phyloP scores from a whole-genome alignment of 1,284 basidiomycete species.

The Butyriboletus appendiculatus region DNA sequence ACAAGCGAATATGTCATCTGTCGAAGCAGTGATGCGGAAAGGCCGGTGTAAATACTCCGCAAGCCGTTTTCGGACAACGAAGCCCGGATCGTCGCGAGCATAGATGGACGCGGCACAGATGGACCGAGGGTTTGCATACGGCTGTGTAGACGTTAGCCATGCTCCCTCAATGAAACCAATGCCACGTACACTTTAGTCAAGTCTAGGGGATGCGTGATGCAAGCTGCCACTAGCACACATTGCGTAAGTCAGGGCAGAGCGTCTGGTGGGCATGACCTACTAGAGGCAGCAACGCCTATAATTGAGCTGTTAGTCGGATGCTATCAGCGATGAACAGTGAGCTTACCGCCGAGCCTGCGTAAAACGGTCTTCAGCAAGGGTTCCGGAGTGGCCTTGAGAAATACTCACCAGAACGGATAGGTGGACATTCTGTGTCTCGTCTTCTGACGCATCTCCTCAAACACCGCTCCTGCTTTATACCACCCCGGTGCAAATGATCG shows the following conservation, averaged over 20 bases:
- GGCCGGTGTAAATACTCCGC: slow-evolving; percentile 77
- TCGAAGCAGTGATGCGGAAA: slow-evolving; percentile 82
- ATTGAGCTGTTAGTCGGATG: slow-evolving; percentile 1
- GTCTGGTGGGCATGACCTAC: slow-evolving; percentile 44
- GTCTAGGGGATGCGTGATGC: slow-evolving; percentile 85
- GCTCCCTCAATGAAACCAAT: not conserved
- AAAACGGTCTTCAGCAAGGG: slow-evolving; percentile 9
- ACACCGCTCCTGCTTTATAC: slow-evolving; percentile 22
- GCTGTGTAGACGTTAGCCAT: slow-evolving; percentile 37
- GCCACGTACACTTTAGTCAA: slow-evolving; percentile 78
- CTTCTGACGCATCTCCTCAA: slow-evolving; percentile 1
- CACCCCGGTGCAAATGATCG: not conserved
- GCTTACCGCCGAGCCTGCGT: slow-evolving; percentile 71
- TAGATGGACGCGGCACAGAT: slow-evolving; percentile 52
- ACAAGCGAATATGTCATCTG: slow-evolving; percentile 94
- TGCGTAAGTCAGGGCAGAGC: slow-evolving; percentile 1
- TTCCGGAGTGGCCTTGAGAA: not conserved
- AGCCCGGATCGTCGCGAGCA: slow-evolving; percentile 53
- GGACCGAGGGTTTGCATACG: slow-evolving; percentile 76
- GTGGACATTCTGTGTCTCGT: slow-evolving; percentile 29
- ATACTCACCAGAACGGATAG: slow-evolving; percentile 64
- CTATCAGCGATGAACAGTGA: not conserved
- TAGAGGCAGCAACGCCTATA: slow-evolving; percentile 73
- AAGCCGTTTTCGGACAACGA: slow-evolving; percentile 65
- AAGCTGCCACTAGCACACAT: slow-evolving; percentile 72